Conservation (phyloP, 768 basidiomycete genomes). For the Lactarius trivialis region DNA sequence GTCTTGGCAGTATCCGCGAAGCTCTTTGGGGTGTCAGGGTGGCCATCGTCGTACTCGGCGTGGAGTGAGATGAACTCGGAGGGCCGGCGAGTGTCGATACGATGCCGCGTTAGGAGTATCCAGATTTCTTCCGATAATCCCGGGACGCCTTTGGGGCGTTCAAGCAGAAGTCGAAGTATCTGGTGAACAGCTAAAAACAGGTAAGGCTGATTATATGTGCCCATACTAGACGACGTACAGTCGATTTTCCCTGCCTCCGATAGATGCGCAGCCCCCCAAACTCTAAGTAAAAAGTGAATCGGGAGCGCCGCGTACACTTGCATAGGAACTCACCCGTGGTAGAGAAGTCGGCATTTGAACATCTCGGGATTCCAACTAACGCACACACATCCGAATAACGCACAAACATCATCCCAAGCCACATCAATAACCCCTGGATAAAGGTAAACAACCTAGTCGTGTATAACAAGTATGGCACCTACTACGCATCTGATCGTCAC, state of each 20-base stretch:
- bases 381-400: conserved; percentile 73
- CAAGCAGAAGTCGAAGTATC: conserved; percentile 38
- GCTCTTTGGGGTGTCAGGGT: not conserved
- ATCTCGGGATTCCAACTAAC: conserved; percentile 78
- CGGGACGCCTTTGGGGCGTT: not conserved
- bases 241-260: conserved; percentile 25
- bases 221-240: conserved; percentile 26
- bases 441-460: conserved; percentile 3
- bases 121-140: conserved; percentile 48
- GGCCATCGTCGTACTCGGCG: conserved; percentile 38
- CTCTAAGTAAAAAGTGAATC: conserved; percentile 21
- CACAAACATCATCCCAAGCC: conserved; percentile 71
- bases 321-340: conserved; percentile 57
- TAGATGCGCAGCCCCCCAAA: conserved; percentile 29
- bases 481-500: conserved; percentile 7
- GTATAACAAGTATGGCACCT: not conserved
- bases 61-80: conserved; percentile 66
- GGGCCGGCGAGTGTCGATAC: conserved; percentile 48
- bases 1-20: conserved; percentile 6
- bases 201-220: not conserved
- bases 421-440: conserved; percentile 32
- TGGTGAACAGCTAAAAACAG: conserved; percentile 33
- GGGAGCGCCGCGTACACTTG: not conserved
- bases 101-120: conserved; percentile 77
- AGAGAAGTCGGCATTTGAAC: conserved; percentile 42